Base-by-base conservation (phyloP, 2,329 filamentous ascomycete genomes). In the Davidsoniella eucalypti region DNA sequence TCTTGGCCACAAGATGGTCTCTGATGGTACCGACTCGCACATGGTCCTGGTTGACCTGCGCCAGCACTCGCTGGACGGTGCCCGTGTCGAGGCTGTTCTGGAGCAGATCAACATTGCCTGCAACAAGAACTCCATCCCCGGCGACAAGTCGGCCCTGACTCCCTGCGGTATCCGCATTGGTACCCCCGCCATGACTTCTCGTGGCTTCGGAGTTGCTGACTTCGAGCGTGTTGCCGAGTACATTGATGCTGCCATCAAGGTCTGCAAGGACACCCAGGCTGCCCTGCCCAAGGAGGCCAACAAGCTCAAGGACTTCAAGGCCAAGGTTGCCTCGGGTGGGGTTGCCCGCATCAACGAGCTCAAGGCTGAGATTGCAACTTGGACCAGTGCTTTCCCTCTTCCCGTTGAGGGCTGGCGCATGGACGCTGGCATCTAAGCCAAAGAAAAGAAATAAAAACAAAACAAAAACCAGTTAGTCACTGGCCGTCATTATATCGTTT, bases 251-350 rank as follows among this genome's bases (percentile, higher is more conserved):
- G 76, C 80, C 66, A 84, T 96, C 75, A 85, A 85, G 72, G 76
- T 96, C 63, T 85, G 82, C 76, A 87, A 87, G 76, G 80, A 88
- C 63, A 74, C 94, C 60, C 92, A 96, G 73, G 73, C 64, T 53
- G 71, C 75, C 56, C 78, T 96, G 21, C 90, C 92, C 66, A 95
- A 95, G 80, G 84, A 92, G 68, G 87, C 86, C 62, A 98, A 96
- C 80, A 95, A 93, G 80, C 85, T 94, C 67, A 96, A 96, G 81
- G 92, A 98, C 75, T 96, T 98, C 83, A 93, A 90, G 76, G 80
- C 79, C 64, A 90, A 87, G 77, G 86, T 94, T 55, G 78, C 84
- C 52, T 70, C 74, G 58, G 88, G 87, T 56, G 76, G 82, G 62
- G 74, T 94, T 45, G 68, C 77, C 54, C 84, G 88, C 72, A 90